These are phyloP conservation scores for Pascua sp. DNA, from an alignment of 1,284 basidiomycete species.

Conservation along the genomic window DNA sequence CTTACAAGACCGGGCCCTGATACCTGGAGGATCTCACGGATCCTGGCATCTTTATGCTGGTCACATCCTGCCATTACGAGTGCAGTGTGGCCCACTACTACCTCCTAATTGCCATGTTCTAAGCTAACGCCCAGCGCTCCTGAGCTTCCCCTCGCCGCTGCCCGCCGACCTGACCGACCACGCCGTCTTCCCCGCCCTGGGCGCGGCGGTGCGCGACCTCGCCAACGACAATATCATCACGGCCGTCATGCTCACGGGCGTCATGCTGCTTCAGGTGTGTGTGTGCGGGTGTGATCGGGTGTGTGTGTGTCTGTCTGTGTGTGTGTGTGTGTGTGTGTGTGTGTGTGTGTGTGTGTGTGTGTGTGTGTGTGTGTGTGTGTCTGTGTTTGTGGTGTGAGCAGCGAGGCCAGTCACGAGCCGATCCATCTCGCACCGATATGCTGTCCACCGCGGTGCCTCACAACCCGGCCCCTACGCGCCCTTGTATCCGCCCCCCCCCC, in stretches of 20 bases:
- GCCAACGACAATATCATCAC: constrained; percentile 47
- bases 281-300: background rate
- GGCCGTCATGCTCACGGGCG: constrained; percentile 46
- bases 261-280: constrained; percentile 45
- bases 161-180: constrained; percentile 28
- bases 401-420: no score
- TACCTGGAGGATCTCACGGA: background rate
- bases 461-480: no score
- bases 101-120: background rate
- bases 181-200: constrained; percentile 33
- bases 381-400: no score
- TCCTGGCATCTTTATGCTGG: no score
- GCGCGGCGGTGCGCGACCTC: constrained; percentile 37
- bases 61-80: no score
- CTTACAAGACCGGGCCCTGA: no score
- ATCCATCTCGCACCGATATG: no score
- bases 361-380: background rate
- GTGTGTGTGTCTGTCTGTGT: background rate
- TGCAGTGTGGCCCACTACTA: no score
- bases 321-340: background rate
- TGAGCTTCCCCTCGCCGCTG: constrained; percentile 31
- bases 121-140: constrained; percentile 32
- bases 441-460: no score
- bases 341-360: constrained; percentile 26
- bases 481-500: no score